Evolutionary conservation across 345 rosid genomes (phyloP).

Genomic region (Salix brachista): DNA sequence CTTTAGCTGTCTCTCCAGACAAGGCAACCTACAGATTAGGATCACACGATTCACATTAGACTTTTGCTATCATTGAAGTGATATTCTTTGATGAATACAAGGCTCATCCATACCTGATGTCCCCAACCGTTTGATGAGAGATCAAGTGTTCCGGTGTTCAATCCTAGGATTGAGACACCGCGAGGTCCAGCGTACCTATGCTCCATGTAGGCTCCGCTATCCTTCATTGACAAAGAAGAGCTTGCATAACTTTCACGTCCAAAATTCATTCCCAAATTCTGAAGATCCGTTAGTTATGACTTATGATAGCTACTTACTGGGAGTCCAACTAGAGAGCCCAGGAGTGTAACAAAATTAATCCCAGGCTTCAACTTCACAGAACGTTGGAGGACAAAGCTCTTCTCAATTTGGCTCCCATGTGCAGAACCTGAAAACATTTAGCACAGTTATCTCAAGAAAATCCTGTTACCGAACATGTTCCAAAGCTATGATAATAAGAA

Average conservation of each 20-base stretch:
- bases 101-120: slow-evolving; percentile 44
- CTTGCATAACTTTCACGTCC: neutral
- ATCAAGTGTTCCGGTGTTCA: slow-evolving; percentile 76
- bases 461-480: neutral
- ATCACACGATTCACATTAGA: neutral
- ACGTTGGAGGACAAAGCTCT: slow-evolving; percentile 72
- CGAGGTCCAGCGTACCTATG: slow-evolving; percentile 73
- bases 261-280: neutral
- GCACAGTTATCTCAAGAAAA: neutral
- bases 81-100: neutral
- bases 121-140: slow-evolving; percentile 61
- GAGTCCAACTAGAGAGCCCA: slow-evolving; percentile 57
- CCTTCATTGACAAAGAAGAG: slow-evolving; percentile 37
- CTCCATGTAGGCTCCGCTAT: slow-evolving; percentile 90
- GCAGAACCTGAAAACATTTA: slow-evolving; percentile 40
- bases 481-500: too few relatives aligned
- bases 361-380: slow-evolving; percentile 45
- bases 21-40: slow-evolving; percentile 48
- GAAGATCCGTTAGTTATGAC: neutral
- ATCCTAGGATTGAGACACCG: slow-evolving; percentile 48
- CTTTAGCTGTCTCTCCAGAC: slow-evolving; percentile 45
- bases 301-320: slow-evolving; percentile 40
- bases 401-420: slow-evolving; percentile 83
- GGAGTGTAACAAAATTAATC: slow-evolving; percentile 44
- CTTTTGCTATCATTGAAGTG: neutral